Evolutionary conservation across 2,329 filamentous ascomycete genomes (phyloP).

Genomic region (Coniochaeta pulveracea): DNA sequence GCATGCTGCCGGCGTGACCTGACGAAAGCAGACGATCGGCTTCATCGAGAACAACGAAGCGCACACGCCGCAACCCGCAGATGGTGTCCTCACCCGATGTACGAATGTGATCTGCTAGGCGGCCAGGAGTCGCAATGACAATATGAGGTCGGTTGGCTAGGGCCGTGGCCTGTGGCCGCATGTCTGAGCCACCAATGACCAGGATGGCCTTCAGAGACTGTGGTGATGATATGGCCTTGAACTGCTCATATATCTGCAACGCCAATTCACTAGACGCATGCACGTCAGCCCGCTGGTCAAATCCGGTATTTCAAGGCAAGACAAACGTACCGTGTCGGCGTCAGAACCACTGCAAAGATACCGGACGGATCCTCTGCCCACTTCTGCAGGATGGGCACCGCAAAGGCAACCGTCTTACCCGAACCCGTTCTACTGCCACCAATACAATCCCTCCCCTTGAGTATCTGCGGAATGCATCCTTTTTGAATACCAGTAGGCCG

Average conservation of each 20-base stretch:
- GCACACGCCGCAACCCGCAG: conserved; percentile 65
- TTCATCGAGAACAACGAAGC: conserved; percentile 88
- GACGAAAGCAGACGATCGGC: conserved; percentile 78
- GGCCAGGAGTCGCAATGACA: conserved; percentile 87
- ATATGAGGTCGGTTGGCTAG: conserved; percentile 76
- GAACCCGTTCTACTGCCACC: conserved; percentile 91
- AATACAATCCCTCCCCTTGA: conserved; percentile 87
- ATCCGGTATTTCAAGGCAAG: no score
- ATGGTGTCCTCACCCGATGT: conserved; percentile 88
- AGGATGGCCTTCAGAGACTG: conserved; percentile 80
- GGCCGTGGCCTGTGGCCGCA: conserved; percentile 80
- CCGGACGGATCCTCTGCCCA: conserved; percentile 89
- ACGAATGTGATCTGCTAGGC: conserved; percentile 85
- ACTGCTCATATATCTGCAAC: conserved; percentile 91
- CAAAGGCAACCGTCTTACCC: conserved; percentile 94
- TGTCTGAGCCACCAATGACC: conserved; percentile 88
- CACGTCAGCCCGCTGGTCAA: no score
- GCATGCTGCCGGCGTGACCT: conserved; percentile 70
- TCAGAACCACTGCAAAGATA: conserved; percentile 82
- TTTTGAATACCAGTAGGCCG: conserved; percentile 88
- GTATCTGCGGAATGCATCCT: conserved; percentile 82
- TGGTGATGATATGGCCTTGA: conserved; percentile 82
- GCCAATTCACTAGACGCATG: conserved; percentile 68
- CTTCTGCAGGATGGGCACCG: conserved; percentile 84
- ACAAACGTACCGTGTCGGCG: conserved; percentile 57